Evolutionary conservation across 441 rosid species (phyloP).

Genomic region (Monsonia emarginata): DNA sequence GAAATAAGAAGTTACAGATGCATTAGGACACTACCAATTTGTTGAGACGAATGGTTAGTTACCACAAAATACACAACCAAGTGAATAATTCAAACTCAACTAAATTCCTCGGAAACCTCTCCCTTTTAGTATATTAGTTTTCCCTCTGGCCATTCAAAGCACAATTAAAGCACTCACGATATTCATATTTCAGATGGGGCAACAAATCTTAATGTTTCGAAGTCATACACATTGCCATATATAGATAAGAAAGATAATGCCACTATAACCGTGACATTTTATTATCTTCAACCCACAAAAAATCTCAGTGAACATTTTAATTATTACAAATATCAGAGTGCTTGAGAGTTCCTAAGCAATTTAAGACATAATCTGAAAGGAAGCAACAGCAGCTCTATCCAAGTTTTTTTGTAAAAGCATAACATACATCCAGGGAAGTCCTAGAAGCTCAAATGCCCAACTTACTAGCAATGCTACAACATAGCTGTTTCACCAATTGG

Average conservation of each 20-base stretch:
- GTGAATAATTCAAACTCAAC: too few relatives aligned
- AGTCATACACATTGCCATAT: too few relatives aligned
- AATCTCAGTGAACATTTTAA: background rate
- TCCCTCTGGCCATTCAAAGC: too few relatives aligned
- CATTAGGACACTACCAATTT: too few relatives aligned
- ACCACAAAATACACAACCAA: too few relatives aligned
- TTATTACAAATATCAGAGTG: background rate
- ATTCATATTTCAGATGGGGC: too few relatives aligned
- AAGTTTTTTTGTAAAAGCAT: background rate
- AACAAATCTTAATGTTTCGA: too few relatives aligned
- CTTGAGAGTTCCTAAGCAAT: background rate
- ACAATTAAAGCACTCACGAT: too few relatives aligned
- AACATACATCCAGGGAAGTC: constrained; percentile 13
- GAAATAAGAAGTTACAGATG: too few relatives aligned
- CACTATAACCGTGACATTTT: background rate
- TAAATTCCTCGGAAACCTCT: too few relatives aligned
- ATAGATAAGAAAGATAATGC: background rate
- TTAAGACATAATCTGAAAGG: background rate
- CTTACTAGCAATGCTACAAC: constrained; percentile 26
- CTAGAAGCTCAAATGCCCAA: constrained; percentile 4
- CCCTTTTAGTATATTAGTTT: too few relatives aligned
- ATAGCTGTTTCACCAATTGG: constrained; percentile 27
- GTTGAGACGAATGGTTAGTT: too few relatives aligned
- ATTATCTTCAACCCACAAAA: background rate
- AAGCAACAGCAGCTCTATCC: background rate